Conservation (phyloP, 2,329 filamentous ascomycete genomes). For the Fragosphaeria purpurea region DNA sequence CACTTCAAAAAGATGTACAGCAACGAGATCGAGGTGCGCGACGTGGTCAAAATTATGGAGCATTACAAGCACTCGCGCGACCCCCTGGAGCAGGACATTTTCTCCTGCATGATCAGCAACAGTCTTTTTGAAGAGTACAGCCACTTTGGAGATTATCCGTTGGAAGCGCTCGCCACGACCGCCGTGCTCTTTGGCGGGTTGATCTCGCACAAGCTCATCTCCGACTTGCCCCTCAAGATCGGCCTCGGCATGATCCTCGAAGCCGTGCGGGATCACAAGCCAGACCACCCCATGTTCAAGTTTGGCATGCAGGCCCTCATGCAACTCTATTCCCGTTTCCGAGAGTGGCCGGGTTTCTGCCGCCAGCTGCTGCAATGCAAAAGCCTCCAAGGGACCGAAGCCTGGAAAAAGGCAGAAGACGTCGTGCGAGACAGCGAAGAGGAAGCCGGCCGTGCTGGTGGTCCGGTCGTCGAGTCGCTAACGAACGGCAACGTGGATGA, state of each 20-base stretch:
- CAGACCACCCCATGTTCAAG: conserved; percentile 91
- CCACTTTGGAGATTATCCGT: conserved; percentile 88
- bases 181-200: conserved; percentile 95
- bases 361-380: conserved; percentile 73
- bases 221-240: conserved; percentile 81
- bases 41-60: conserved; percentile 75
- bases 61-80: conserved; percentile 82
- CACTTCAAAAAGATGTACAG: conserved; percentile 98
- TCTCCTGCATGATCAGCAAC: conserved; percentile 89
- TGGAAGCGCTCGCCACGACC: conserved; percentile 92
- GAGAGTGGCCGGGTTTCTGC: conserved; percentile 95
- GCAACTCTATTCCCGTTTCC: conserved; percentile 71
- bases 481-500: conserved; percentile 66
- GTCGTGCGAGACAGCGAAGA: conserved; percentile 61
- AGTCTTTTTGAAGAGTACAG: conserved; percentile 95
- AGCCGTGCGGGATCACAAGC: conserved; percentile 73
- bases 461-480: conserved; percentile 32
- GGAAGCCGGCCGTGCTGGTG: conserved; percentile 27
- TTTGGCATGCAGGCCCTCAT: conserved; percentile 93
- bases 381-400: conserved; percentile 73
- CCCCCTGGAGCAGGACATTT: conserved; percentile 80
- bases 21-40: conserved; percentile 74
- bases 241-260: conserved; percentile 98
- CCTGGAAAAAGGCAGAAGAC: conserved; percentile 72
- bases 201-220: conserved; percentile 86